phyloP scores from a whole-genome alignment of 108 stramenopile genomes.

The Stephanodiscus triporus region DNA sequence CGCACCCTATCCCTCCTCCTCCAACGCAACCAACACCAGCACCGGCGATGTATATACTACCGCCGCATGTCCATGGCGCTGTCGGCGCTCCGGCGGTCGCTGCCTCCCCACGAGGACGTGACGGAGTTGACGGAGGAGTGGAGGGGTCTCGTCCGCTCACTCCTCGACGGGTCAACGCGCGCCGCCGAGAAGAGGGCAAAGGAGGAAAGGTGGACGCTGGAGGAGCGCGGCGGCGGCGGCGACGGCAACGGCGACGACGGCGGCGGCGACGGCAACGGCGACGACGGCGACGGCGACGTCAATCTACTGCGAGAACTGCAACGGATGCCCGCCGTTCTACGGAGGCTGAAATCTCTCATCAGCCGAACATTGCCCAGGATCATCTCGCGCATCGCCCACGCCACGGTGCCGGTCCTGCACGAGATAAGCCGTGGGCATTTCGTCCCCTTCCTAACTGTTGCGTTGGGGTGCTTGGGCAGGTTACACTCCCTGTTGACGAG shows the following conservation, averaged over 20 bases:
- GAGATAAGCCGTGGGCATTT: slow-evolving; percentile 78
- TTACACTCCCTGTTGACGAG: slow-evolving; percentile 26
- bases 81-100: slow-evolving; percentile 19
- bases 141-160: background rate
- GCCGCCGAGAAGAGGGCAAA: background rate
- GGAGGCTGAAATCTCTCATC: slow-evolving; percentile 14
- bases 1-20: slow-evolving; percentile 61
- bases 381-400: slow-evolving; percentile 63
- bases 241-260: background rate
- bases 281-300: background rate
- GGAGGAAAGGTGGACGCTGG: slow-evolving; percentile 39
- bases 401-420: slow-evolving; percentile 51
- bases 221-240: slow-evolving; percentile 6
- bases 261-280: too few relatives aligned
- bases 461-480: slow-evolving; percentile 48
- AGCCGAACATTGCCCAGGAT: slow-evolving; percentile 48
- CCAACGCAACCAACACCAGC: slow-evolving; percentile 60
- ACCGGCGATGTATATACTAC: slow-evolving; percentile 72
- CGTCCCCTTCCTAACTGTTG: slow-evolving; percentile 73
- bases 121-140: slow-evolving; percentile 3
- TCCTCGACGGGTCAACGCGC: background rate
- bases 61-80: slow-evolving; percentile 65
- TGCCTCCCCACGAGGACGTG: slow-evolving; percentile 12
- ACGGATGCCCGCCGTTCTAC: slow-evolving; percentile 6
- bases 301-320: background rate